These are phyloP conservation scores for sorghum (Sorghum bicolor) DNA, from an alignment of 176 grass and related monocot species.

Conservation along the genomic window Sorghum_bicolor_NCBIv3 NC_012877.2:1397501-1398000, in stretches of 20 bases:
- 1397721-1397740: neutral
- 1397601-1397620: no score
- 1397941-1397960: neutral
- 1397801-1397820: neutral
- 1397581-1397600: no score
- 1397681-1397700: neutral
- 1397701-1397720: neutral
- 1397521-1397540: no score
- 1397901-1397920: no score
- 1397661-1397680: neutral
- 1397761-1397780: neutral
- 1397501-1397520: no score
- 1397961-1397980: neutral
- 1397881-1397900: no score
- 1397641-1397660: neutral
- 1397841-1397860: no score
- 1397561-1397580: no score
- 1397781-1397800: neutral
- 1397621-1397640: neutral
- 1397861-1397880: no score
- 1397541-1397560: no score
- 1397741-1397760: neutral
- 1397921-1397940: neutral
- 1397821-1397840: neutral
- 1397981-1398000: neutral